Evolutionary conservation across 129 eudicot genomes (phyloP), one percentile per base, ranked within the genome.

Genomic region (Tanacetum coccineum): DNA sequence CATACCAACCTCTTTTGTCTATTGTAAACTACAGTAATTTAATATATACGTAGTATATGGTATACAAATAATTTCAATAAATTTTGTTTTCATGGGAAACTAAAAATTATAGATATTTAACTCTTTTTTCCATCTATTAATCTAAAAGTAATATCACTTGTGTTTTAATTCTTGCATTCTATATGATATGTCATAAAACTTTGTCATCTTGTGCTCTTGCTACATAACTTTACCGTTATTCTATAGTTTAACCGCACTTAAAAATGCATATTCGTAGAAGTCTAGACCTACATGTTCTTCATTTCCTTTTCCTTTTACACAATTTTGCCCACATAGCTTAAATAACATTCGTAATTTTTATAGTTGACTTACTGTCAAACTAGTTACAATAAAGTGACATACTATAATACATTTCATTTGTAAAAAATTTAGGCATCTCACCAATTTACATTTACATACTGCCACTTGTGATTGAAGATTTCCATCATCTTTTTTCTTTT

Each of bases 351-450:
- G 2, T 49, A 48, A 65, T 44, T 21, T n/a, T n/a, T 48, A 13
- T 48, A 21, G 44, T 65, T 65, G 22, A 47, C 57, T 65, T 8
- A 48, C 58, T 22, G 59, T 47, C 45, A 46, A 65, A 48, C 19
- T 15, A 10, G 13, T 47, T 48, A 49, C 13, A 10, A 49, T 19
- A 49, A 4, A 49, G n/a, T 49, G 54, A 49, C 54, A 49, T 49
- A 12, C n/a, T 49, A 10, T 10, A 49, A 49, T 13, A 13, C 18
- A 48, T n/a, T 48, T n/a, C 3, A 11, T 64, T 64, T 25, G 39
- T 57, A 36, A 36, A 36, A 6, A 36, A 36, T 36, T 49, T 21
- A 3, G 7, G 15, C 25, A 30, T 36, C 8, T 32, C 14, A n/a
- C 48, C 15, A 22, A 44, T 44, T 22, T 6, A n/a, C 4, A 45